Evolutionary conservation across 2,329 filamentous ascomycete genomes (phyloP).

Genomic region (Alternaria sp.): DNA sequence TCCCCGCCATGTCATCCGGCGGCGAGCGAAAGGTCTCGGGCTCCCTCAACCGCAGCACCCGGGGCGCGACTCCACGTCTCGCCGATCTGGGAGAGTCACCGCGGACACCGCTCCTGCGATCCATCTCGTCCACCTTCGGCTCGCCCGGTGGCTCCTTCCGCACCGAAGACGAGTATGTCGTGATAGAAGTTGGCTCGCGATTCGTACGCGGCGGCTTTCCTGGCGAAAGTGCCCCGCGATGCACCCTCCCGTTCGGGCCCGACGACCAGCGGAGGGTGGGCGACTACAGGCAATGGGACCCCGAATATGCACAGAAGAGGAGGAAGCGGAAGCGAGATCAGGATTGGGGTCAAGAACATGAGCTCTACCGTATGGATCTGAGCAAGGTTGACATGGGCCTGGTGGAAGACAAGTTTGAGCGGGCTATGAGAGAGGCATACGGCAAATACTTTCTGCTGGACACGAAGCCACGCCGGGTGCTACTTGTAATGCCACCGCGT

Average conservation of each 20-base stretch:
- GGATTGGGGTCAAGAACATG: constrained; percentile 68
- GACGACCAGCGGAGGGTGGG: constrained; percentile 78
- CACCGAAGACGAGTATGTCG: constrained; percentile 77
- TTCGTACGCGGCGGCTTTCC: constrained; percentile 84
- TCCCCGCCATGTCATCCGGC: constrained; percentile 19
- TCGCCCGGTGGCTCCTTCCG: constrained; percentile 65
- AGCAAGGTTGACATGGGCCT: constrained; percentile 76
- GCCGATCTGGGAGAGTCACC: constrained; percentile 47
- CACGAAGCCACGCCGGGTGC: constrained; percentile 75
- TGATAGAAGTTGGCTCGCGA: constrained; percentile 83
- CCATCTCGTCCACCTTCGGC: constrained; percentile 63
- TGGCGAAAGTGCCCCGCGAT: constrained; percentile 77
- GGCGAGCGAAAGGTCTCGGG: constrained; percentile 43
- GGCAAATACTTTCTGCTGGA: constrained; percentile 76
- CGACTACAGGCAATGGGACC: constrained; percentile 77
- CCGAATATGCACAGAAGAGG: constrained; percentile 59
- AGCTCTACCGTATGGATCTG: constrained; percentile 82
- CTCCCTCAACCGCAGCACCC: constrained; percentile 35
- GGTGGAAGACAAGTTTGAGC: constrained; percentile 85
- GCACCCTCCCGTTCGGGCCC: constrained; percentile 74
- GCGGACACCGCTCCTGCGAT: constrained; percentile 61
- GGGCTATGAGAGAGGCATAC: constrained; percentile 80
- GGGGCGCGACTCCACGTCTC: constrained; percentile 42
- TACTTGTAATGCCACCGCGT: constrained; percentile 77
- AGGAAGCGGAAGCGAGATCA: constrained; percentile 55